phyloP scores from a whole-genome alignment of 2,329 filamentous ascomycete genomes.

The Sporothrix pseudoabietina region DNA sequence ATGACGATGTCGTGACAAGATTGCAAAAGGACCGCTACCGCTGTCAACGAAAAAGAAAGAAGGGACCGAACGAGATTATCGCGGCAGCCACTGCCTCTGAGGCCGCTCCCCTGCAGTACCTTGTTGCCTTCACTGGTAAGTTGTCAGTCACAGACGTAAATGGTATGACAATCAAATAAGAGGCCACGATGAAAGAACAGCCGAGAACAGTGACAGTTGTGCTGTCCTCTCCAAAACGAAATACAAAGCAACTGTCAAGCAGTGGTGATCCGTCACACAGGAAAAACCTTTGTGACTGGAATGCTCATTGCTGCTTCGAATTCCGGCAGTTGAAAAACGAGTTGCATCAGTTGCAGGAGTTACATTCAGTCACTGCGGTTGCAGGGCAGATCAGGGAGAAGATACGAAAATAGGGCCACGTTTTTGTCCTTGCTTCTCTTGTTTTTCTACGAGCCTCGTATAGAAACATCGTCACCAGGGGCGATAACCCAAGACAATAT shows the following conservation, averaged over 20 bases:
- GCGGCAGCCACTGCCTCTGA: no score
- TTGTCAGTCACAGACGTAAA: not conserved
- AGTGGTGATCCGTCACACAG: not conserved
- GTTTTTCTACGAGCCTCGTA: not conserved
- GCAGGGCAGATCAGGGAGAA: conserved; percentile 1
- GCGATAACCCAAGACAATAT: not conserved
- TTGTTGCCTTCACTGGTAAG: no score
- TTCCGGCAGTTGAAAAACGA: not conserved
- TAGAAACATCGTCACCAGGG: not conserved
- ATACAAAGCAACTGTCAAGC: not conserved
- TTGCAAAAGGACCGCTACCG: not conserved
- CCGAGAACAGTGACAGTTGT: not conserved
- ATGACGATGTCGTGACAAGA: conserved; percentile 12
- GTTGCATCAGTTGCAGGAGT: not conserved
- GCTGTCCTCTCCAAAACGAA: no score
- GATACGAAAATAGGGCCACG: not conserved
- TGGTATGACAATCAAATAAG: not conserved
- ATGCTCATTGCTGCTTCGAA: not conserved
- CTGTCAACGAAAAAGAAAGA: not conserved
- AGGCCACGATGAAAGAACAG: not conserved
- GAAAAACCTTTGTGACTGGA: not conserved
- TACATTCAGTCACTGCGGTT: not conserved
- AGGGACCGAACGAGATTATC: not conserved
- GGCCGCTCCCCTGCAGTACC: no score
- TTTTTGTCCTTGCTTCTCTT: conserved; percentile 11